phyloP scores from a whole-genome alignment of 2,329 filamentous ascomycete genomes.

The Penicillium sp. region DNA sequence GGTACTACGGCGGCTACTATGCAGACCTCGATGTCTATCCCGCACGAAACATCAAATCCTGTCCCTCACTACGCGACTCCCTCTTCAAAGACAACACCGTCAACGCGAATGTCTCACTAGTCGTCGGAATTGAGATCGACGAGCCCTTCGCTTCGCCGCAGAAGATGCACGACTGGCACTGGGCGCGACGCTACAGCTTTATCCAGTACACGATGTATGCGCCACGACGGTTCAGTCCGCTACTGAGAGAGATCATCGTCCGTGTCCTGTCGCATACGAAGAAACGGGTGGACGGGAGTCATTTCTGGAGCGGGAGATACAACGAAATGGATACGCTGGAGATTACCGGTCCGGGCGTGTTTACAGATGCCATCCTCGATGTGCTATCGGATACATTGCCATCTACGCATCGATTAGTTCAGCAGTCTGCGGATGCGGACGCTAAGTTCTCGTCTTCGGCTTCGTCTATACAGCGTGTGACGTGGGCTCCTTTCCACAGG shows the following conservation, averaged over 20 bases:
- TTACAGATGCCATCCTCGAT: slow-evolving; percentile 38
- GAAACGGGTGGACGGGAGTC: slow-evolving; percentile 22
- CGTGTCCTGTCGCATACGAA: slow-evolving; percentile 35
- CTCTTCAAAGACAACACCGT: slow-evolving; percentile 11
- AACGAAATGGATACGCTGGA: slow-evolving; percentile 32
- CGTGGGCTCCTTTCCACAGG: slow-evolving; percentile 37
- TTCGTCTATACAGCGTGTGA: slow-evolving; percentile 26
- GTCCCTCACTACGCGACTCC: slow-evolving; percentile 26
- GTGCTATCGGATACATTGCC: slow-evolving; percentile 32
- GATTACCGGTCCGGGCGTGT: slow-evolving; percentile 36
- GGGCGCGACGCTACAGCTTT: slow-evolving; percentile 36
- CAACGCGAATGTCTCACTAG: slow-evolving; percentile 31
- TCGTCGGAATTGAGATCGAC: slow-evolving; percentile 40
- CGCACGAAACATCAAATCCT: slow-evolving; percentile 28
- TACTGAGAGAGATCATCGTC: slow-evolving; percentile 34
- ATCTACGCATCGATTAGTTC: slow-evolving; percentile 26
- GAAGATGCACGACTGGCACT: slow-evolving; percentile 38
- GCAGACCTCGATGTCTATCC: slow-evolving; percentile 37
- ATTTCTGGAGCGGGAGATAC: slow-evolving; percentile 21
- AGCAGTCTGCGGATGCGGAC: slow-evolving; percentile 26
- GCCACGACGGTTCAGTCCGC: slow-evolving; percentile 36
- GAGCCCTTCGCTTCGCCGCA: slow-evolving; percentile 35
- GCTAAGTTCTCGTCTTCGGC: slow-evolving; percentile 17
- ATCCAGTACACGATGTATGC: slow-evolving; percentile 39
- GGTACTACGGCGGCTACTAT: slow-evolving; percentile 40